Conservation (phyloP, 2,329 filamentous ascomycete genomes). For the Aaosphaeria arxii region DNA sequence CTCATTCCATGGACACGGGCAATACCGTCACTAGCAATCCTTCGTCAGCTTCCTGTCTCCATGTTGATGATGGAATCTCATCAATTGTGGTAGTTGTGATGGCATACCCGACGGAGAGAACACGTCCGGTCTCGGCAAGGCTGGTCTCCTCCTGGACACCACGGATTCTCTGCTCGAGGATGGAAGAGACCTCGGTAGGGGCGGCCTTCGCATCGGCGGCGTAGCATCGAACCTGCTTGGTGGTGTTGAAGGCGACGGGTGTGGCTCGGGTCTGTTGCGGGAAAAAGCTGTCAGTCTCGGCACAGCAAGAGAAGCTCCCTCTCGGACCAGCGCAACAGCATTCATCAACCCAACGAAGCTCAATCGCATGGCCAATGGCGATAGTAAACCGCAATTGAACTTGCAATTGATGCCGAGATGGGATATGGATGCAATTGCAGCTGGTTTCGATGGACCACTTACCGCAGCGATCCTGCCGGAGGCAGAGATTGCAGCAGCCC, state of each 20-base stretch:
- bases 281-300: slow-evolving; percentile 49
- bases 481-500: slow-evolving; percentile 90
- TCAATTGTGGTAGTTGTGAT: slow-evolving; percentile 21
- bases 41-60: slow-evolving; percentile 28
- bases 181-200: slow-evolving; percentile 97
- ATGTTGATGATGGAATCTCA: slow-evolving; percentile 19
- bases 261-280: slow-evolving; percentile 75
- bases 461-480: slow-evolving; percentile 89
- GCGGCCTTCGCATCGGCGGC: slow-evolving; percentile 90
- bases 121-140: slow-evolving; percentile 97
- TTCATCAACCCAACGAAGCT: slow-evolving; percentile 28
- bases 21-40: slow-evolving; percentile 87
- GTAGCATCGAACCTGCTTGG: slow-evolving; percentile 79
- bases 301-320: slow-evolving; percentile 33
- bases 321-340: slow-evolving; percentile 39
- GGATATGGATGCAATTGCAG: slow-evolving; percentile 40
- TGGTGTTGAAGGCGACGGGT: slow-evolving; percentile 72
- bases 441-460: slow-evolving; percentile 59
- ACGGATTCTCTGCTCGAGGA: slow-evolving; percentile 98
- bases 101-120: slow-evolving; percentile 97
- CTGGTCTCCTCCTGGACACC: slow-evolving; percentile 95
- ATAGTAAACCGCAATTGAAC: slow-evolving; percentile 29
- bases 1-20: slow-evolving; percentile 99
- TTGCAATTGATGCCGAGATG: slow-evolving; percentile 28
- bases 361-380: slow-evolving; percentile 38